Evolutionary conservation across 2,329 filamentous ascomycete genomes (phyloP).

Genomic region (Colletotrichum australisinense): DNA sequence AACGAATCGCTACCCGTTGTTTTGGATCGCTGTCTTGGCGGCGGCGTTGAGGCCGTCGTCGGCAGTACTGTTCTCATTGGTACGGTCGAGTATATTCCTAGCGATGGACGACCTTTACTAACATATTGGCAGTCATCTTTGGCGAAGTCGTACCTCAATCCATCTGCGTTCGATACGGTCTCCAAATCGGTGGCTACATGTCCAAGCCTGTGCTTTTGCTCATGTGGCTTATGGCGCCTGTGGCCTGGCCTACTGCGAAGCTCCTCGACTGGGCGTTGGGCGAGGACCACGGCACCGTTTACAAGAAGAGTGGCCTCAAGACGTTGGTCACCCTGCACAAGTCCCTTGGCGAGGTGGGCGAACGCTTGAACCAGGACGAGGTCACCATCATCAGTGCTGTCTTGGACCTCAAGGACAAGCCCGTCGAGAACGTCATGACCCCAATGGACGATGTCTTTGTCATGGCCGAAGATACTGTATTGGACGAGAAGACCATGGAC

Average conservation of each 20-base stretch:
- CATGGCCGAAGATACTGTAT: constrained; percentile 92
- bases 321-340: constrained; percentile 96
- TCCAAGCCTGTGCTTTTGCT: constrained; percentile 85
- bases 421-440: constrained; percentile 96
- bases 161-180: constrained; percentile 93
- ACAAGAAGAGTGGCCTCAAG: constrained; percentile 98
- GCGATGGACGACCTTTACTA: neutral
- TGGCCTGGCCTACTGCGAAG: constrained; percentile 96
- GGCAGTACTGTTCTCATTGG: constrained; percentile 95
- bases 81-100: constrained; percentile 55
- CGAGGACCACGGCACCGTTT: constrained; percentile 89
- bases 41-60: constrained; percentile 92
- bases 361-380: constrained; percentile 95
- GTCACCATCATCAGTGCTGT: constrained; percentile 99
- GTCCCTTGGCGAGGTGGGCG: constrained; percentile 85
- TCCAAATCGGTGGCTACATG: constrained; percentile 95
- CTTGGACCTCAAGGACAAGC: constrained; percentile 94
- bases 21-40: constrained; percentile 91
- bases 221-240: constrained; percentile 91
- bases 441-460: constrained; percentile 98
- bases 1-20: constrained; percentile 98
- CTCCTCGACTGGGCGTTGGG: constrained; percentile 93
- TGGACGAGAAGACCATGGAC: constrained; percentile 96
- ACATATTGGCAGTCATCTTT: constrained; percentile 81
- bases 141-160: constrained; percentile 97